Conservation (phyloP, 2,329 filamentous ascomycete genomes). For the Xenosphaeropsis pyriputrescens region DNA sequence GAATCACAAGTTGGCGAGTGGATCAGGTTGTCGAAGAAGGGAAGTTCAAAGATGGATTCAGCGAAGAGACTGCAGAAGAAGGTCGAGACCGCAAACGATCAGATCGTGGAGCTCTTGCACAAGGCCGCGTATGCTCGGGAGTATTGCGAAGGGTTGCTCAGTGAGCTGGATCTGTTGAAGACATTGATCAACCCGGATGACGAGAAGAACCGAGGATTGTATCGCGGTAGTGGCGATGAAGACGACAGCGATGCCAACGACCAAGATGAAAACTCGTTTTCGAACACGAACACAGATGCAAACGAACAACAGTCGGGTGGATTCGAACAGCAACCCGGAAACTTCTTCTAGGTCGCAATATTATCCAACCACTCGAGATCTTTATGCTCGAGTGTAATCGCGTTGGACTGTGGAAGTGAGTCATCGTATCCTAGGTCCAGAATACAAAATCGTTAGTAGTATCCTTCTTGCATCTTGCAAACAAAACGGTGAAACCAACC, state of each 20-base stretch:
- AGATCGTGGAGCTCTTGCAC: constrained; percentile 7
- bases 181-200: constrained; percentile 7
- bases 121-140: constrained; percentile 4
- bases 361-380: too few relatives aligned
- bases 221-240: constrained; percentile 1
- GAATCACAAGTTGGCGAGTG: background rate
- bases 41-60: constrained; percentile 3
- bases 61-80: constrained; percentile 7
- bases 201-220: constrained; percentile 6
- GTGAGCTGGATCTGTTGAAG: constrained; percentile 8
- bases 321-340: too few relatives aligned
- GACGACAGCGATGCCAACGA: background rate
- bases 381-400: too few relatives aligned
- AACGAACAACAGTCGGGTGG: too few relatives aligned
- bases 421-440: too few relatives aligned
- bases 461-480: constrained; percentile 11
- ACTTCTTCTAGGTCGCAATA: too few relatives aligned
- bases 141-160: constrained; percentile 8
- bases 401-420: too few relatives aligned
- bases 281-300: too few relatives aligned
- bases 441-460: constrained; percentile 14
- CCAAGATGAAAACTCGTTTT: too few relatives aligned
- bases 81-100: constrained; percentile 3
- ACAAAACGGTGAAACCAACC: constrained; percentile 8
- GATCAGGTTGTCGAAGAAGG: background rate